Conservation (phyloP, 2,329 filamentous ascomycete species). For the Nothopassalora personata region DNA sequence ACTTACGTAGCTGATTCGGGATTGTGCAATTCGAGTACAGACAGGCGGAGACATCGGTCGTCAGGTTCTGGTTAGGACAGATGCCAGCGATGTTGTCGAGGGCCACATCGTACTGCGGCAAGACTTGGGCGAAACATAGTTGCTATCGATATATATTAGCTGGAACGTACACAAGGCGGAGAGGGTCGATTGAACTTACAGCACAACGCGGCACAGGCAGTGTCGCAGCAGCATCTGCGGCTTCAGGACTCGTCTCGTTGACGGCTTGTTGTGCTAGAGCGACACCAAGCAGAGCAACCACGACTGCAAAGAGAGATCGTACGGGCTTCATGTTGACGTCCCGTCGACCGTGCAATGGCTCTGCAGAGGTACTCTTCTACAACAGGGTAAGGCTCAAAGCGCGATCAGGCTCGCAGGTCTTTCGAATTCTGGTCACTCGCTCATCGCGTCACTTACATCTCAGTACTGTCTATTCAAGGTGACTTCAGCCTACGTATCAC, state of each 20-base stretch:
- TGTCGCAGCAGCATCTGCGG: neutral
- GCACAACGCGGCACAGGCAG: constrained; percentile 3
- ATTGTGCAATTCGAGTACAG: constrained; percentile 16
- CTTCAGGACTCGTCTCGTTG: neutral
- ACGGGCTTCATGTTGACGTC: constrained; percentile 1
- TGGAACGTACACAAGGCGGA: neutral
- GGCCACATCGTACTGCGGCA: constrained; percentile 16
- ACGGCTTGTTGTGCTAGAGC: neutral
- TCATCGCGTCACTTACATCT: constrained; percentile 1
- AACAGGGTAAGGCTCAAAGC: neutral
- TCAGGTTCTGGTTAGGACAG: constrained; percentile 18
- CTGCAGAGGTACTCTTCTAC: neutral
- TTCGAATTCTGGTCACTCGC: neutral
- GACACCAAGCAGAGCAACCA: neutral
- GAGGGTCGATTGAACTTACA: neutral
- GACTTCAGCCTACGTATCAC: neutral
- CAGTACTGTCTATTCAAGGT: neutral
- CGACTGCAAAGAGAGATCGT: neutral
- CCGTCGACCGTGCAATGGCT: neutral
- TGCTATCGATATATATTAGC: constrained; percentile 4
- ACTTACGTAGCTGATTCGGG: constrained; percentile 15
- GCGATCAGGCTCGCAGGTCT: neutral
- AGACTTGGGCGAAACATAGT: constrained; percentile 14
- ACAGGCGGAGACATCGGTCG: constrained; percentile 15
- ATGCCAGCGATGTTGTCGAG: constrained; percentile 11